Percentiles rank a stretch among this genome's conserved stretches.
These are phyloP conservation scores for Didymella sp. DNA, from an alignment of 2,329 filamentous ascomycete species.

Conservation along the genomic window DNA sequence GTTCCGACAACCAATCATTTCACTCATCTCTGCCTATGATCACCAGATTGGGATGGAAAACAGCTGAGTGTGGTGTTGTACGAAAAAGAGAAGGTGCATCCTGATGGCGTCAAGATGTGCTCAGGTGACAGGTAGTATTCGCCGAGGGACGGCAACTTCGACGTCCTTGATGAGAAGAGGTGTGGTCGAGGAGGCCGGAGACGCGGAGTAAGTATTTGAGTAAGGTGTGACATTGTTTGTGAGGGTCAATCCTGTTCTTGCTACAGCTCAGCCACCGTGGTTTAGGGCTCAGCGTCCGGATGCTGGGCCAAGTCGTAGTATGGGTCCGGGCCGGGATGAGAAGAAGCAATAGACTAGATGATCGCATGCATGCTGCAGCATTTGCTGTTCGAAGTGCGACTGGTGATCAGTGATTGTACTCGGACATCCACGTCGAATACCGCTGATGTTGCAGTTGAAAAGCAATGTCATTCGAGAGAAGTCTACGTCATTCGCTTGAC, in stretches of 20 bases:
- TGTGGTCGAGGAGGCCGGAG: background rate
- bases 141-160: background rate
- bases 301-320: background rate
- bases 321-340: background rate
- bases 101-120: background rate
- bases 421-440: background rate
- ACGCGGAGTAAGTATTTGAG: background rate
- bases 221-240: background rate
- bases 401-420: background rate
- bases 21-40: background rate
- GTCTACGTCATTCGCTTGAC: background rate
- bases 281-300: background rate
- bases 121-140: conserved; percentile 1
- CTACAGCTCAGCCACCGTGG: background rate
- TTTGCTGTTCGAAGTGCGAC: background rate
- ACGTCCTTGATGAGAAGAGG: background rate
- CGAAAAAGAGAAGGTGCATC: background rate
- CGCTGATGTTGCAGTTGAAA: background rate
- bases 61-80: background rate
- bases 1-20: conserved; percentile 4
- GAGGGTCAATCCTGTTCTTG: conserved; percentile 1
- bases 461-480: background rate
- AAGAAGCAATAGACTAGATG: background rate
- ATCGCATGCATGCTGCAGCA: background rate
- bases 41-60: background rate